Conservation (phyloP, 2,329 filamentous ascomycete genomes). For the Fusarium nygamai region DNA sequence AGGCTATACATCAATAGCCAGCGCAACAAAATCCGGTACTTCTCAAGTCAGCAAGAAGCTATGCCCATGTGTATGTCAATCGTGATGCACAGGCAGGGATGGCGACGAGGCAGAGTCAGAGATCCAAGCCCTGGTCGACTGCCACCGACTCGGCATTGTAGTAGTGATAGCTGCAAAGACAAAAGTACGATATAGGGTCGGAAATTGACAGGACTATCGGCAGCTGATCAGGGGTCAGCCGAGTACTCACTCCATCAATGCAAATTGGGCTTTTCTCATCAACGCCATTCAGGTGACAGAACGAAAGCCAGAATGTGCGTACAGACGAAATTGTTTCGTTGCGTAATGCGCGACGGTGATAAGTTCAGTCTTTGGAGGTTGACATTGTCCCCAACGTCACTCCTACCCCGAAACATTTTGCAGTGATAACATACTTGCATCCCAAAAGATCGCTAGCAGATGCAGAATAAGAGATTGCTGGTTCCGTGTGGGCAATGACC, state of each 20-base stretch:
- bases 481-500: rapidly evolving
- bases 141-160: rapidly evolving
- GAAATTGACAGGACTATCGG: neutral
- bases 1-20: neutral
- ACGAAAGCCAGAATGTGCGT: neutral
- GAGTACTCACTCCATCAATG: neutral
- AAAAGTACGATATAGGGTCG: rapidly evolving
- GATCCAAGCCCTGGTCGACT: neutral
- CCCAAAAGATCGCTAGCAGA: too few species aligned
- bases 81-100: rapidly evolving
- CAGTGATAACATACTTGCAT: too few species aligned
- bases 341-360: rapidly evolving
- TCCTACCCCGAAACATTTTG: neutral
- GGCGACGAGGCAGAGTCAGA: neutral
- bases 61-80: rapidly evolving
- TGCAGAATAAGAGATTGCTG: neutral
- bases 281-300: neutral
- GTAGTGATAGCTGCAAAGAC: neutral
- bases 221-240: neutral
- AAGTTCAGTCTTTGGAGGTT: neutral
- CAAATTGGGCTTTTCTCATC: neutral
- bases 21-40: neutral
- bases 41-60: neutral
- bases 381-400: neutral
- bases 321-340: neutral